A percentile compares a stretch with the other conserved stretches of the same genome.
Conservation (phyloP, 2,329 filamentous ascomycete species). For the Fusarium sp. region DNA sequence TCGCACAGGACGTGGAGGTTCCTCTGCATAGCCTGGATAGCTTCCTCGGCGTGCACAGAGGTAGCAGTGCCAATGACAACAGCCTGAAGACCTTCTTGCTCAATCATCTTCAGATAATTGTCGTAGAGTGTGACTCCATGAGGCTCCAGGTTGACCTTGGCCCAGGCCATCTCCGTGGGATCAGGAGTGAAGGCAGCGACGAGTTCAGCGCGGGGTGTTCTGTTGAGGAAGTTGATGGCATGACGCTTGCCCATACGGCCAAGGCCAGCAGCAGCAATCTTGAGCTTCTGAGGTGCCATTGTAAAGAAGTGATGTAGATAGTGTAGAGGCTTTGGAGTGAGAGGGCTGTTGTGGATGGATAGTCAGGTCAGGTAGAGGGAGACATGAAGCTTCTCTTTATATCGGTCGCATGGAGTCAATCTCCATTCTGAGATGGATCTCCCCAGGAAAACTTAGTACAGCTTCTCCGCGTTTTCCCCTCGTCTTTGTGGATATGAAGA, state of each 20-base stretch:
- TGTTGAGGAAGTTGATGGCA: slow-evolving; percentile 62
- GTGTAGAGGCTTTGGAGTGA: not conserved
- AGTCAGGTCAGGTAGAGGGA: not conserved
- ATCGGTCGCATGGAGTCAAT: not conserved
- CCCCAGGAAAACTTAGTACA: not conserved
- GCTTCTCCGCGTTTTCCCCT: not conserved
- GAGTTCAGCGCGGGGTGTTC: slow-evolving; percentile 61
- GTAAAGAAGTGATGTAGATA: not conserved
- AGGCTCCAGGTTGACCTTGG: slow-evolving; percentile 58
- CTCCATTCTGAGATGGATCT: not conserved
- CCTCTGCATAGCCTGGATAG: slow-evolving; percentile 67
- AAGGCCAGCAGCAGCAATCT: slow-evolving; percentile 63
- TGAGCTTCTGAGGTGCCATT: slow-evolving; percentile 51
- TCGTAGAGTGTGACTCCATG: slow-evolving; percentile 60
- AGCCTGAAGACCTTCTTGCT: slow-evolving; percentile 55
- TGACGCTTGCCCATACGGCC: slow-evolving; percentile 67
- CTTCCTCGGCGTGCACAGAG: slow-evolving; percentile 69
- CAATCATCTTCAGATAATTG: slow-evolving; percentile 63
- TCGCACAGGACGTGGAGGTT: slow-evolving; percentile 71
- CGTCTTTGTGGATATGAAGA: not conserved
- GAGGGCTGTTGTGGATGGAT: not conserved
- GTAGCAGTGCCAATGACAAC: slow-evolving; percentile 60
- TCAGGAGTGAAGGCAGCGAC: slow-evolving; percentile 65
- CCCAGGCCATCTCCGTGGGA: slow-evolving; percentile 59
- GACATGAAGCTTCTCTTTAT: slow-evolving; percentile 1